Evolutionary conservation across 1,284 basidiomycete species (phyloP), one percentile per base, ranked within the genome.

Genomic region (Ceratobasidium sp.): DNA sequence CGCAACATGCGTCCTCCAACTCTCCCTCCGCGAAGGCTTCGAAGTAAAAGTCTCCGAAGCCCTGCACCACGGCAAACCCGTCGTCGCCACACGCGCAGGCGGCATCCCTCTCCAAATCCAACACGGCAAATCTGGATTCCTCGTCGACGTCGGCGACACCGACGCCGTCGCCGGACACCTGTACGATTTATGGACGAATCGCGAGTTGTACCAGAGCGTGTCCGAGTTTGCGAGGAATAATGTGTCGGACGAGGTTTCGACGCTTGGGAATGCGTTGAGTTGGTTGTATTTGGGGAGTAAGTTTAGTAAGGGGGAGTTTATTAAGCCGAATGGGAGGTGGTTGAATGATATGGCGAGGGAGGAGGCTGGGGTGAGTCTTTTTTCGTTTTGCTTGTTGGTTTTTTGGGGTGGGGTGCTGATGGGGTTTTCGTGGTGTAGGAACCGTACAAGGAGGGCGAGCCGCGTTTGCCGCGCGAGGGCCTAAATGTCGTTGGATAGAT

Each of bases 31-130:
- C 76, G 94, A 96, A 84, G 94, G 94, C 54, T 96, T 96, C 83
- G 95, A 96, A 80, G 93, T 96, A 82, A 96, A 96, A 82, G 94
- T 96, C 73, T 95, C 94, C 54, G 95, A 96, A 83, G 93, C 93
- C 22, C 86, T 96, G 67, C 93, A 96, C 82, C 89, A 93, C 41
- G 92, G 92, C 78, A 92, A 92, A 76, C 94, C 94, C 33, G 87
- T 95, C 78, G 88, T 96, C 79, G 93, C 93, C 17, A 90, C 86
- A 72, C 89, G 86, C 75, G 95, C 94, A 1, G 94, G 94, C 76
- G 94, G 94, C 79, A 96, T 96, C 81, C 94, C 94, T 50, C 89
- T 96, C 69, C 94, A 96, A 81, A 89, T 96, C 79, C 89, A 90
- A 78, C 84, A 95, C 78, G 93, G 93, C 76, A 91, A 94, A 82